Percentiles rank a stretch among this genome's conserved stretches.
These are phyloP conservation scores for Talaromyces atroroseus DNA, from an alignment of 2,329 filamentous ascomycete genomes.

Conservation along the genomic window DNA sequence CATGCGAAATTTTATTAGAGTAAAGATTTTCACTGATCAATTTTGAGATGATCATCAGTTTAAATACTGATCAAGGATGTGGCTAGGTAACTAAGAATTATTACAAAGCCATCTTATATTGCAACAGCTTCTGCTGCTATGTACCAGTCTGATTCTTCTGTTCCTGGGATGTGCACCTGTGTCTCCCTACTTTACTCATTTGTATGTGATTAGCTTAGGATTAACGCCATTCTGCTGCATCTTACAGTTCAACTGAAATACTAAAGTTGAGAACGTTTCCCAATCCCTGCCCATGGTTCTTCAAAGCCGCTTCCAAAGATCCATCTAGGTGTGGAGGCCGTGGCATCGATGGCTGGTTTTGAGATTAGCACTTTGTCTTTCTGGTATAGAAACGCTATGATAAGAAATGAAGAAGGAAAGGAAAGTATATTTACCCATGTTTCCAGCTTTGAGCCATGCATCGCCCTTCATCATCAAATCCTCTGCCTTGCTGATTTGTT, in stretches of 20 bases:
- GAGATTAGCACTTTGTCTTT: neutral
- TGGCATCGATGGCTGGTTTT: neutral
- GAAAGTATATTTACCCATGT: conserved; percentile 35
- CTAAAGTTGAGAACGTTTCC: conserved; percentile 19
- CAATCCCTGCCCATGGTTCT: conserved; percentile 34
- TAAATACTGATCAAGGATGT: too few species aligned
- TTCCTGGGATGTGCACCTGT: too few species aligned
- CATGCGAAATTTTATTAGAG: too few species aligned
- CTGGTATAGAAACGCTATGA: neutral
- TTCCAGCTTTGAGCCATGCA: conserved; percentile 42
- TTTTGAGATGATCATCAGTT: too few species aligned
- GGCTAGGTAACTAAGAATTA: too few species aligned
- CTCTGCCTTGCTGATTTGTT: conserved; percentile 41
- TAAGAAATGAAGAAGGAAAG: neutral
- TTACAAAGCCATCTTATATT: too few species aligned
- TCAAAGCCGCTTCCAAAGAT: conserved; percentile 38
- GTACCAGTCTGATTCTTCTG: too few species aligned
- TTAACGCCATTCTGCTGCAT: neutral
- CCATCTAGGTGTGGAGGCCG: conserved; percentile 22
- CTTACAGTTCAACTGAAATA: neutral
- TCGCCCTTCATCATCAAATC: conserved; percentile 35
- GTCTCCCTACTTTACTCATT: too few species aligned
- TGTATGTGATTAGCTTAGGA: too few species aligned
- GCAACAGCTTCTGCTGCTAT: too few species aligned
- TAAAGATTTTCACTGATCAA: too few species aligned